Evolutionary conservation across 352 stramenopile species (phyloP), one percentile per base, ranked within the genome.

Genomic region (Phytophthora macrochlamydospora): DNA sequence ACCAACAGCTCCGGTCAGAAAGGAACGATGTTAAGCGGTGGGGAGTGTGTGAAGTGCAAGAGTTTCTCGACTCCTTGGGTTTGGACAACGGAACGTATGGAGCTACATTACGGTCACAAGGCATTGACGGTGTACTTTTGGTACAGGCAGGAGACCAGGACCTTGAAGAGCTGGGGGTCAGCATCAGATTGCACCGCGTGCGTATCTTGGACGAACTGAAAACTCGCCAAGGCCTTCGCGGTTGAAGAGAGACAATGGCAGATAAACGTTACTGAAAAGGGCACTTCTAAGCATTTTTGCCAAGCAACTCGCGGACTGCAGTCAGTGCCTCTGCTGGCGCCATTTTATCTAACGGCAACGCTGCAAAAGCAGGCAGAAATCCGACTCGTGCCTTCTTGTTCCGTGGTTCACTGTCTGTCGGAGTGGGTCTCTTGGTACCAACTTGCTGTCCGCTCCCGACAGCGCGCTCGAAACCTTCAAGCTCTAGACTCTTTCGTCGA

Each of bases 401-500:
- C 37, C 50, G n/a, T 3, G 53, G 37, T 52, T 67, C 51, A 11
- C 59, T 48, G 13, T 63, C 64, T 28, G 33, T 38, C 30, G 55
- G 35, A 44, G 40, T 45, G 31, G 57, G 65, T n/a, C 64, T 56
- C 56, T 79, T 74, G 38, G 44, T 24, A 24, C 33, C 8, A 52
- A 45, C 45, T 14, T 65, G 50, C 18, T 63, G 54, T 40, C 35
- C 35, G 29, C 51, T 67, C 40, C 75, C 67, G 1, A 87, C 73
- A 14, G 65, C 75, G 44, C 72, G 71, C 65, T 90, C 79, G 43
- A 93, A 85, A 18, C 72, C 72, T 79, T 99, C 97, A n/a, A 99
- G 87, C 65, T 98, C 91, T 5, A 85, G 80, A 31, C 96, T 98
- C 80, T 99, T 99, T 40, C 83, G 80, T 65, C 96, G 97, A 56